phyloP scores from a whole-genome alignment of 345 rosid genomes.

The Sisymbrium altissimum region DNA sequence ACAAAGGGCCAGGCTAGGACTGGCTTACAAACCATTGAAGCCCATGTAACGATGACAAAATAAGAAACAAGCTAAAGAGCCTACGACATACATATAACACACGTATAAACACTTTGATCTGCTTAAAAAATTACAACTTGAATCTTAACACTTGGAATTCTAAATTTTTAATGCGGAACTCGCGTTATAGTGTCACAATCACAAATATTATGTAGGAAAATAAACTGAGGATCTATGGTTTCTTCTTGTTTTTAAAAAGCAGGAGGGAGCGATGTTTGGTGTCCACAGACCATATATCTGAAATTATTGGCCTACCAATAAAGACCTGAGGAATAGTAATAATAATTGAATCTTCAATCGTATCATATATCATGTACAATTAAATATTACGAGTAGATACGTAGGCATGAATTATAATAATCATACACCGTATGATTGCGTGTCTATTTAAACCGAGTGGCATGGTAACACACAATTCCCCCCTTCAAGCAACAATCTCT shows the following conservation, averaged over 20 bases:
- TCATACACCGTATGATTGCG: constrained; percentile 15
- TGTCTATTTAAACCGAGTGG: constrained; percentile 23
- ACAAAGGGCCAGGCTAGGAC: too few relatives aligned
- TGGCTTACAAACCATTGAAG: too few relatives aligned
- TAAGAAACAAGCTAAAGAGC: neutral
- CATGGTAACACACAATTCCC: constrained; percentile 24
- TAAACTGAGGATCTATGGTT: neutral
- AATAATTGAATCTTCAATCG: constrained; percentile 20
- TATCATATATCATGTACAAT: neutral
- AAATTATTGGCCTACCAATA: constrained; percentile 34
- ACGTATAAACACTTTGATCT: too few relatives aligned
- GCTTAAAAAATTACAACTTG: too few relatives aligned
- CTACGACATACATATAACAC: too few relatives aligned
- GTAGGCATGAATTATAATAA: constrained; percentile 17
- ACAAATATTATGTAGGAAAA: neutral
- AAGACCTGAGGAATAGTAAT: constrained; percentile 16
- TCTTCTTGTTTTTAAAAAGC: neutral
- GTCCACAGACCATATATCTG: constrained; percentile 28
- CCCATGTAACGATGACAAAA: neutral
- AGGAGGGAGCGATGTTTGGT: constrained; percentile 13
- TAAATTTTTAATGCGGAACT: too few relatives aligned
- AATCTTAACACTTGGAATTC: too few relatives aligned
- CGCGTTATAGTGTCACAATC: too few relatives aligned
- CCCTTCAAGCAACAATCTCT: constrained; percentile 26
- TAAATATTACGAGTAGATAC: constrained; percentile 6